Percentiles rank a stretch among this genome's conserved stretches.
These are phyloP conservation scores for Millerozyma acaciae DNA, from an alignment of 805 yeast species.

Conservation along the genomic window DNA sequence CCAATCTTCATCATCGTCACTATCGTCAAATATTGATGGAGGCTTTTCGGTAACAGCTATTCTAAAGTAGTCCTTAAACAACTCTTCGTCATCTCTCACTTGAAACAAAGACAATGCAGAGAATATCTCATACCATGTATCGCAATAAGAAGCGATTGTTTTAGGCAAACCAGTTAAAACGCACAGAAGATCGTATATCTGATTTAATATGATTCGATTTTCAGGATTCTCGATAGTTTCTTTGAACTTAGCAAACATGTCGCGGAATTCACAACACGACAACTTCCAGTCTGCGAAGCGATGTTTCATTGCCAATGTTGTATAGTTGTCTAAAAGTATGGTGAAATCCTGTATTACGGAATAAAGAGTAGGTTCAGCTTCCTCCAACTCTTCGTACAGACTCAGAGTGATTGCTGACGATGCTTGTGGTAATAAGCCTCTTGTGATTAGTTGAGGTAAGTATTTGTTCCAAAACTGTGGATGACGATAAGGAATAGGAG, in stretches of 20 bases:
- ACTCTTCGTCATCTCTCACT: slow-evolving; percentile 43
- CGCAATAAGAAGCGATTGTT: slow-evolving; percentile 49
- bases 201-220: slow-evolving; percentile 26
- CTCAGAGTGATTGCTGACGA: slow-evolving; percentile 42
- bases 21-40: slow-evolving; percentile 33
- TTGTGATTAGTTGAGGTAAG: slow-evolving; percentile 49
- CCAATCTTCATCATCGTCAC: slow-evolving; percentile 19
- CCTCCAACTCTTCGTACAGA: slow-evolving; percentile 37
- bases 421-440: slow-evolving; percentile 63
- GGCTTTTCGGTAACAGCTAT: slow-evolving; percentile 32
- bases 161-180: slow-evolving; percentile 47
- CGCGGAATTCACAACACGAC: slow-evolving; percentile 48
- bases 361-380: slow-evolving; percentile 25
- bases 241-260: slow-evolving; percentile 25
- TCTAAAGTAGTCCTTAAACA: slow-evolving; percentile 32
- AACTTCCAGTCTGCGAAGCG: slow-evolving; percentile 50
- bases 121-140: slow-evolving; percentile 67
- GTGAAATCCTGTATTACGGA: slow-evolving; percentile 39
- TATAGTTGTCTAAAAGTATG: slow-evolving; percentile 37
- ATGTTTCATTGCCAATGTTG: slow-evolving; percentile 35
- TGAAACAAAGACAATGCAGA: slow-evolving; percentile 55
- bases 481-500: slow-evolving; percentile 45
- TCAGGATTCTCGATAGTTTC: slow-evolving; percentile 20
- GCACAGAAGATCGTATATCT: slow-evolving; percentile 40
- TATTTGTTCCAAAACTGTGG: slow-evolving; percentile 61